Percentiles rank a stretch among this genome's conserved stretches.
Evolutionary conservation across 768 basidiomycete species (phyloP).

Genomic region (Termitomyces sp.): DNA sequence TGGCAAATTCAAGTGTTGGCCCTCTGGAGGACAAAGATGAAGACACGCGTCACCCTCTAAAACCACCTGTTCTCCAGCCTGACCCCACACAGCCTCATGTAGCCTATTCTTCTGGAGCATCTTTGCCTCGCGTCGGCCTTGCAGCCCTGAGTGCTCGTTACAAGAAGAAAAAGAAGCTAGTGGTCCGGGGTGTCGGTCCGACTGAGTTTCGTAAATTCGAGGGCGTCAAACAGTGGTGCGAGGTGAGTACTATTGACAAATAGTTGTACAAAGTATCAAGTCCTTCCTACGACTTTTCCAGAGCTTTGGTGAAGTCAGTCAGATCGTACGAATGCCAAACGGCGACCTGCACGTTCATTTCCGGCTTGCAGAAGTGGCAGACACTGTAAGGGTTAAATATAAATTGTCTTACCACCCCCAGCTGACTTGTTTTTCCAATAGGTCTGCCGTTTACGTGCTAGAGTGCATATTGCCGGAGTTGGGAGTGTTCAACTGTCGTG

Average conservation of each 20-base stretch:
- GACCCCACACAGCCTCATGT: conserved; percentile 26
- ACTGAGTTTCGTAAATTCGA: conserved; percentile 62
- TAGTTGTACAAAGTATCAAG: background rate
- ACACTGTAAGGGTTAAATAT: conserved; percentile 49
- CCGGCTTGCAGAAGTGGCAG: conserved; percentile 69
- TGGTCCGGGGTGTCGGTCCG: conserved; percentile 62
- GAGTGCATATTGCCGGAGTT: conserved; percentile 67
- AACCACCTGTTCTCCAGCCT: conserved; percentile 8
- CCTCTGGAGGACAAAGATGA: conserved; percentile 19
- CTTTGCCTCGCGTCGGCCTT: conserved; percentile 30
- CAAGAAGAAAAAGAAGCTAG: conserved; percentile 55
- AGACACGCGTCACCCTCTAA: conserved; percentile 9
- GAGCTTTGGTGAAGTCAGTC: conserved; percentile 74
- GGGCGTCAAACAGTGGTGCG: conserved; percentile 70
- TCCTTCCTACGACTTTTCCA: conserved; percentile 17
- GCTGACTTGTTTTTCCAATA: conserved; percentile 19
- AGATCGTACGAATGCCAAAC: conserved; percentile 69
- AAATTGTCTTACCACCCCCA: background rate
- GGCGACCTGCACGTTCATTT: conserved; percentile 78
- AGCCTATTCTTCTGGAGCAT: conserved; percentile 27
- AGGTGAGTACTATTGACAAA: conserved; percentile 36
- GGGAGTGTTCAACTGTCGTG: conserved; percentile 79
- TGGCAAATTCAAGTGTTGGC: conserved; percentile 14
- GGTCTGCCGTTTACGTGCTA: conserved; percentile 77
- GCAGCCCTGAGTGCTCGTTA: conserved; percentile 35